Base-by-base conservation (phyloP, 495 filamentous ascomycete genomes). In the Trichoderma reesei region DNA sequence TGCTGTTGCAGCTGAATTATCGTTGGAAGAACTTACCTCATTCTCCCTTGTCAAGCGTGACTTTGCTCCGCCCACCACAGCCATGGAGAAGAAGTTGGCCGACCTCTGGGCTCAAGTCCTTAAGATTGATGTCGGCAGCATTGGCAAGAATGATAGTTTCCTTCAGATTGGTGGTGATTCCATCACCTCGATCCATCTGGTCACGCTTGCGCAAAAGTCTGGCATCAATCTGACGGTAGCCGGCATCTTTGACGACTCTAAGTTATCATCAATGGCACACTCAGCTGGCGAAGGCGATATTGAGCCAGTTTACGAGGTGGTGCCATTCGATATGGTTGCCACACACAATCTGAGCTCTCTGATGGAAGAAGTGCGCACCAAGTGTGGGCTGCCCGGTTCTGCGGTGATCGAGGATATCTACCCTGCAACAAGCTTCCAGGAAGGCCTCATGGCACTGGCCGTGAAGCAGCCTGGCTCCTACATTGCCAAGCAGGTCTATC, bases 341-440 rank as follows among this genome's bases (percentile, higher is more conserved):
- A 41, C 60, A 0, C 26, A 5, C 5, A 14, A 61, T 41, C 20
- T 61, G 60, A n/a, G 41, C 9, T 9, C 37, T 61, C 5, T 61
- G 16, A 39, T 39, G 2, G 60, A 61, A 20, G n/a, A 39, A 10
- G 60, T 41, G 18, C 60, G 60, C 6, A 8, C 8, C 37, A 61
- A 39, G 37, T 61, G 60, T 42, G 60, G 9, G 3, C 14, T 61
- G 11, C 41, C 60, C 8, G 18, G 13, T 14, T 7, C 18, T 26
- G 36, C 36, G 3, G 8, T 42, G 14, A 41, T 61, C 41, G 60
- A 61, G 31, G 60, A 61, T 61, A 42, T 61, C 34, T 61, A 39
- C 65, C 85, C 84, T 1, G 86, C 82, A 69, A 86, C 72, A 65
- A 75, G 81, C 2, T 66, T 84, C 3, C 78, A 82, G 67, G 82